phyloP scores from a whole-genome alignment of 352 stramenopile genomes.

The Thalassiosira hispida region DNA sequence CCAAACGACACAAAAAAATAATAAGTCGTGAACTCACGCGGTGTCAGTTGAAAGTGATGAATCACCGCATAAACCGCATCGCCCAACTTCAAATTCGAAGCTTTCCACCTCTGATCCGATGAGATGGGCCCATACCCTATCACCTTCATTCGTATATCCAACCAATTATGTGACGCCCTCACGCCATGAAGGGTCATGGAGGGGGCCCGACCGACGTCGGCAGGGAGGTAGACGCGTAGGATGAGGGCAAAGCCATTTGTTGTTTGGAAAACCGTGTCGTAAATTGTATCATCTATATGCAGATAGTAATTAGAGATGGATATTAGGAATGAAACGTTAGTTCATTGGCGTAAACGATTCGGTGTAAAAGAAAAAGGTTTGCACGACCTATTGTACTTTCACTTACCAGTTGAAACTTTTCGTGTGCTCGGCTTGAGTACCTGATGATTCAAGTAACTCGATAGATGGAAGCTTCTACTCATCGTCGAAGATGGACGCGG shows the following conservation, averaged over 20 bases:
- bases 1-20: background rate
- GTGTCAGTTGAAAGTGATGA: slow-evolving; percentile 81
- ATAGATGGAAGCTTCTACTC: slow-evolving; percentile 53
- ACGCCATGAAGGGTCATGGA: slow-evolving; percentile 76
- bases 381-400: background rate
- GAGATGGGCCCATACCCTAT: slow-evolving; percentile 71
- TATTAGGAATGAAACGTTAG: slow-evolving; percentile 18
- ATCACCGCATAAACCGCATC: slow-evolving; percentile 78
- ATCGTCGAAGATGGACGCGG: background rate
- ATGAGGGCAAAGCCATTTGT: slow-evolving; percentile 75
- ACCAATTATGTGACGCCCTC: slow-evolving; percentile 67
- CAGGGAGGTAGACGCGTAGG: slow-evolving; percentile 69
- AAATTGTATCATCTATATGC: slow-evolving; percentile 70
- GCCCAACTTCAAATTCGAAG: slow-evolving; percentile 62
- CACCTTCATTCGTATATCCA: slow-evolving; percentile 75
- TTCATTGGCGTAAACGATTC: slow-evolving; percentile 17
- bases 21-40: slow-evolving; percentile 40
- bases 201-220: slow-evolving; percentile 30
- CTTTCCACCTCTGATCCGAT: slow-evolving; percentile 63
- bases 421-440: slow-evolving; percentile 71
- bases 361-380: background rate
- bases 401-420: slow-evolving; percentile 70
- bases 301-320: slow-evolving; percentile 14
- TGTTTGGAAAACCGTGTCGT: slow-evolving; percentile 85
- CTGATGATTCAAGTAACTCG: slow-evolving; percentile 72